Base-by-base conservation (phyloP, 108 stramenopile genomes). In the Halocafeteria seosinensis region DNA sequence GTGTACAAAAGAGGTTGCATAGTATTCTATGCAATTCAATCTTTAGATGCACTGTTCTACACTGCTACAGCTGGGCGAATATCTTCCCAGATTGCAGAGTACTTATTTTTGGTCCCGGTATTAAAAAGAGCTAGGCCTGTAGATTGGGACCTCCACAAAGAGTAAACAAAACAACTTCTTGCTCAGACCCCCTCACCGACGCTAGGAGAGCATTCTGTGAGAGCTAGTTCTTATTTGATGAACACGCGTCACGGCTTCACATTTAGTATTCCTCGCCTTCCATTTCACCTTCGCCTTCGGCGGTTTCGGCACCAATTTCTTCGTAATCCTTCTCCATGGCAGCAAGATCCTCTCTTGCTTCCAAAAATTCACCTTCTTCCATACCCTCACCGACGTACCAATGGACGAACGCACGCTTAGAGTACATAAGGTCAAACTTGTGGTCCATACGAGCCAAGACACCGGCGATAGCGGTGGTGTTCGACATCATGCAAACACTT, bases 401-500 rank as follows among this genome's bases (percentile, higher is more conserved):
- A 85, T 97, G 92, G 60, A 97, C 92, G 71, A 98, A 98, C 66
- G 95, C 93, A 81, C 95, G 93, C 90, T 98, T 98, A 85, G 92
- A 91, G 76, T 98, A 98, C 95, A 98, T 98, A 62, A 94, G 88
- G 80, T 98, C 95, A 84, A 98, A 98, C 89, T 98, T 85, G 89
- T 94, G 93, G 71, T 98, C 93, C 62, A 98, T 95, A 75, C 93
- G 89, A 27, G 85, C 85, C 31, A 93, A 80, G 27, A 90, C 92
- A 82, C 93, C 94, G 58, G 88, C 94, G 75, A 96, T 94, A 71
- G 94, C 94, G 47, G 92, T 97, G 67, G 92, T 97, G 87, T 97
- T 97, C 79, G 92, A 90, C 70, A 97, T 91, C 95, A 97, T 97
- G 77, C 92, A 94, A 37, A 94, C 91, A 37, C 92, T 91, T 65